Evolutionary conservation across 345 rosid genomes (phyloP).

Genomic region (Gossypium rotundifolium): DNA sequence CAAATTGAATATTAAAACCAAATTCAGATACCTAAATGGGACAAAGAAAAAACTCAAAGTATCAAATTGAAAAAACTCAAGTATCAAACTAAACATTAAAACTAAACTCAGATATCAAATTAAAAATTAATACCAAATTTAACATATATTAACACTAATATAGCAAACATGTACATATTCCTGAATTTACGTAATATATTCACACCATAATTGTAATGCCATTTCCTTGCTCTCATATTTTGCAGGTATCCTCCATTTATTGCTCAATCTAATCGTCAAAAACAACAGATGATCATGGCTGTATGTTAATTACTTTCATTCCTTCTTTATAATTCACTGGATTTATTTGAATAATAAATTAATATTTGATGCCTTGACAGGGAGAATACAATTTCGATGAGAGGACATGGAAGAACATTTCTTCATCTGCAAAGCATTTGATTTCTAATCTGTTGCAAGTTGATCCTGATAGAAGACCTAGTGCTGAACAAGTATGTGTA

Average conservation of each 20-base stretch:
- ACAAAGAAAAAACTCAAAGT: no score
- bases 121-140: no score
- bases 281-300: conserved; percentile 53
- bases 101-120: no score
- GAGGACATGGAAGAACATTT: conserved; percentile 53
- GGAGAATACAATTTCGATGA: conserved; percentile 60
- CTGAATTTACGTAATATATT: no score
- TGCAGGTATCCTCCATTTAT: conserved; percentile 64
- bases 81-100: no score
- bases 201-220: not conserved
- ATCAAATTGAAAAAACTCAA: no score
- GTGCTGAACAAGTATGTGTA: conserved; percentile 36
- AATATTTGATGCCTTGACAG: conserved; percentile 13
- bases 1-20: no score
- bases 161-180: no score
- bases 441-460: conserved; percentile 48
- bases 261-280: conserved; percentile 56
- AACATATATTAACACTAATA: no score
- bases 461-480: conserved; percentile 56
- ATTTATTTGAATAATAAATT: not conserved
- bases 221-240: not conserved
- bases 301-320: conserved; percentile 22
- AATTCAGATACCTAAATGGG: no score
- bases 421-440: conserved; percentile 55
- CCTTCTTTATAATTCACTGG: not conserved